Base-by-base conservation (phyloP, 257 asterid species). In the Nicotiana noctiflora region DNA sequence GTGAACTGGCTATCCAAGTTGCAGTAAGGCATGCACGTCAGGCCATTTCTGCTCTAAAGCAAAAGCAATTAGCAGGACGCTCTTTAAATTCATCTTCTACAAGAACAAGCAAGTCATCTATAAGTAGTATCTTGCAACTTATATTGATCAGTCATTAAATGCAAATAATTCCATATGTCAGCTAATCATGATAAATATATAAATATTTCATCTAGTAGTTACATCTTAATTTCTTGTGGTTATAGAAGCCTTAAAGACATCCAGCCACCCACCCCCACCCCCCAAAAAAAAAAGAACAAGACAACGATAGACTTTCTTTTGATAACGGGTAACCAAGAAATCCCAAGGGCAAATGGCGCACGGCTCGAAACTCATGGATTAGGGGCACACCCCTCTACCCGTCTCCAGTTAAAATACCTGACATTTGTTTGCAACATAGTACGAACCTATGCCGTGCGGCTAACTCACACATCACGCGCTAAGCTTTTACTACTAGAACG, bases 31-130 rank as follows among this genome's bases (percentile, higher is more conserved):
- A 59, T n/a, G 31, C 64, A 19, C 29, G 19, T 8, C 64, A 59
- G 64, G 64, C 14, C 79, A 8, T 74, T 74, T 49, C 61, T 14
- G 44, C 79, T 74, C 34, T 74, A 23, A 70, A 74, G 79, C 34
- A 49, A 74, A 49, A 25, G 40, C 23, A 64, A 31, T 31, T 64
- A 64, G 72, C 60, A 46, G n/a, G 61, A 49, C 19, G 23, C 23
- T 14, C 61, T 74, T 74, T 49, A 46, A 46, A 74, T 44, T 74
- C 40, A 3, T 72, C 3, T 17, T 46, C 17, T 74, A 74, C 60
- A 52, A 74, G 49, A 46, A 49, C 40, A 74, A 49, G 78, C 78
- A 74, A 74, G 23, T 46, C 2, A 34, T 44, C 78, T 72, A 46
- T 21, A 46, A 72, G 77, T 34, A 72, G 60, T 72, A 72, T 23